Conservation (phyloP, 2,329 filamentous ascomycete genomes). For the Alternaria angustiovoidea region DNA sequence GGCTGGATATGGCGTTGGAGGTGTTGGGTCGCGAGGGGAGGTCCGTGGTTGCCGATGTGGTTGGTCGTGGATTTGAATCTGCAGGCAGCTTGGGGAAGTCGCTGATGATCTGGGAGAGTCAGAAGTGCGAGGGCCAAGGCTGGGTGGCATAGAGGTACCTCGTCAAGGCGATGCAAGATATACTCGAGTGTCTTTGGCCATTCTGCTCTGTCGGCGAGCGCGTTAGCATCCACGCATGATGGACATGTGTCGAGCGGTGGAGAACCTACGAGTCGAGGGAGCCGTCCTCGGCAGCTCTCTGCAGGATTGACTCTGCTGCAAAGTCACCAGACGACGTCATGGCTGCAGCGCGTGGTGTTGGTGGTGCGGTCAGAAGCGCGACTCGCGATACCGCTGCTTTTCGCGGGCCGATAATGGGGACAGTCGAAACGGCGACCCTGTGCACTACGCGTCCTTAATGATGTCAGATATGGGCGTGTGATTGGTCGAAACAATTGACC, state of each 20-base stretch:
- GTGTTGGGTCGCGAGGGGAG: conserved; percentile 28
- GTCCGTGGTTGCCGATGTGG: conserved; percentile 50
- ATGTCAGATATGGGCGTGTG: not conserved
- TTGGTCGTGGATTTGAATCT: conserved; percentile 52
- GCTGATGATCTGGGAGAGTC: conserved; percentile 69
- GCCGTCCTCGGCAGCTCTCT: conserved; percentile 65
- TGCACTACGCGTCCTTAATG: not conserved
- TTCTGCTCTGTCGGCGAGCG: conserved; percentile 61
- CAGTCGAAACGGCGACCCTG: conserved; percentile 9
- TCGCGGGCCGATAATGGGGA: conserved; percentile 1
- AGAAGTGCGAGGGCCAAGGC: conserved; percentile 1
- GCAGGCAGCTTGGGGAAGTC: conserved; percentile 74
- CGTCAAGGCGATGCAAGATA: conserved; percentile 73
- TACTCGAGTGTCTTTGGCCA: conserved; percentile 74
- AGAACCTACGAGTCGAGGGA: conserved; percentile 64
- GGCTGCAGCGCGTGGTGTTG: conserved; percentile 15
- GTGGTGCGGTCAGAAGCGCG: conserved; percentile 2
- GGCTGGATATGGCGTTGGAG: conserved; percentile 37
- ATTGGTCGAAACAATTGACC: conserved; percentile 1
- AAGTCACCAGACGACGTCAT: conserved; percentile 34
- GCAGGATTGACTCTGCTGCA: conserved; percentile 60
- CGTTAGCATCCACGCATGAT: conserved; percentile 33
- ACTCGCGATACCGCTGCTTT: conserved; percentile 7
- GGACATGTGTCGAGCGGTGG: conserved; percentile 5
- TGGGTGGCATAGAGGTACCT: conserved; percentile 52